Evolutionary conservation across 2,329 filamentous ascomycete genomes (phyloP).

Genomic region (Fusarium hostae): DNA sequence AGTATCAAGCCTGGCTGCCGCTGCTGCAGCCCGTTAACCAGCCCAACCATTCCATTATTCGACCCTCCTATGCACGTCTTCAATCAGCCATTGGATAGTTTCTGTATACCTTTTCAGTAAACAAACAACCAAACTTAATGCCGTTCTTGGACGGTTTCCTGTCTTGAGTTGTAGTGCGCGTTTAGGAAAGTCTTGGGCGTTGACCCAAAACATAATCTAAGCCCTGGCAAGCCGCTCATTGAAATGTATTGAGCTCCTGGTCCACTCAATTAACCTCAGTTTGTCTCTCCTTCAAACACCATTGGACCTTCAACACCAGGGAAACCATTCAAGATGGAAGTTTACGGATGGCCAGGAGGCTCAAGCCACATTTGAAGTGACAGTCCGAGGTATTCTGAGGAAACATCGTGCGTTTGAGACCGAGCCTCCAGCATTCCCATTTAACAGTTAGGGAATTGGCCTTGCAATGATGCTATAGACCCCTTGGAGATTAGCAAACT

Average conservation of each 20-base stretch:
- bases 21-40: constrained; percentile 23
- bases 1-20: constrained; percentile 15
- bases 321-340: not conserved
- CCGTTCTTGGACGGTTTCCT: not conserved
- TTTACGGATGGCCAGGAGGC: not conserved
- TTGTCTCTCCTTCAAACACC: constrained; percentile 34
- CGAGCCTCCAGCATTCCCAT: constrained; percentile 14
- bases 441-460: not conserved
- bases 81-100: constrained; percentile 11
- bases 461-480: not conserved
- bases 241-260: constrained; percentile 28
- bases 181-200: constrained; percentile 19
- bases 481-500: not conserved
- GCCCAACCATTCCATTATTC: constrained; percentile 20
- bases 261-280: constrained; percentile 16
- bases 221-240: not conserved
- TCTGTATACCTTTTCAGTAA: constrained; percentile 1
- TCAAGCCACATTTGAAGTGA: not conserved
- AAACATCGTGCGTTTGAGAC: constrained; percentile 23
- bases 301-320: constrained; percentile 2
- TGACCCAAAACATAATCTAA: constrained; percentile 10
- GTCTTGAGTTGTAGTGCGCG: not conserved
- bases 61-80: constrained; percentile 14
- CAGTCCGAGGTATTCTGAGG: constrained; percentile 10
- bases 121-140: not conserved